Base-by-base conservation (phyloP, 208 protist species). In the Angomonas deanei region DNA sequence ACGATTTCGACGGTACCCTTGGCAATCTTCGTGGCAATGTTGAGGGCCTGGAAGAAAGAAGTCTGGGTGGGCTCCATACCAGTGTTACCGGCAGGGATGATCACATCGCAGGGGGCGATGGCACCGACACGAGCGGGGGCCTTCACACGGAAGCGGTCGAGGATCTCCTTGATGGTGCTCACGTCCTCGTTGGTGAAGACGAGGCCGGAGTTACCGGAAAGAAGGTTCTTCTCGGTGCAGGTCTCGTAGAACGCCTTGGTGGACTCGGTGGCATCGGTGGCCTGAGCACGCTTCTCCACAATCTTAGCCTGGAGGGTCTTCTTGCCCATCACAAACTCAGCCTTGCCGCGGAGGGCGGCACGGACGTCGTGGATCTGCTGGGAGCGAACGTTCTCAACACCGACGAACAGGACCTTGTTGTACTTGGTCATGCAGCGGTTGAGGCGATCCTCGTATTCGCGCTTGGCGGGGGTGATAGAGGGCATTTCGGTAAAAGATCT, bases 1-100 rank as follows among this genome's bases (percentile, higher is more conserved):
- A 98, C 84, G 82, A 99, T 99, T 80, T 99, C 98, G 57, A 99
- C 98, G 53, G 86, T 88, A 88, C 98, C 98, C 82, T 97, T 97
- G 70, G 91, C 80, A 82, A 99, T 99, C 94, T 99, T 99, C 60
- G 98, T 99, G 30, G 90, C 76, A 76, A 99, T 99, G 85, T 98
- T 97, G 28, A 99, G 86, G 15, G 98, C 98, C 88, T 99, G 98
- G 87, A 99, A 98, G 96, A 99, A 99, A 59, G 91, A 91, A 34
- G 97, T 99, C 85, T 98, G 91, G 39, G 93, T 97, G 56, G 99
- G 98, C 72, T 98, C 98, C 65, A 99, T 84, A 78, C 96, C 97
- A 15, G 99, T 99, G 75, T 89, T 91, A 46, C 92, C 96, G 11
- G 96, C 87, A 32, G 93, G 95, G 64, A 99, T 77, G 70, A 95